Evolutionary conservation across 768 basidiomycete genomes (phyloP).

Genomic region (Thelephora ganbajun): DNA sequence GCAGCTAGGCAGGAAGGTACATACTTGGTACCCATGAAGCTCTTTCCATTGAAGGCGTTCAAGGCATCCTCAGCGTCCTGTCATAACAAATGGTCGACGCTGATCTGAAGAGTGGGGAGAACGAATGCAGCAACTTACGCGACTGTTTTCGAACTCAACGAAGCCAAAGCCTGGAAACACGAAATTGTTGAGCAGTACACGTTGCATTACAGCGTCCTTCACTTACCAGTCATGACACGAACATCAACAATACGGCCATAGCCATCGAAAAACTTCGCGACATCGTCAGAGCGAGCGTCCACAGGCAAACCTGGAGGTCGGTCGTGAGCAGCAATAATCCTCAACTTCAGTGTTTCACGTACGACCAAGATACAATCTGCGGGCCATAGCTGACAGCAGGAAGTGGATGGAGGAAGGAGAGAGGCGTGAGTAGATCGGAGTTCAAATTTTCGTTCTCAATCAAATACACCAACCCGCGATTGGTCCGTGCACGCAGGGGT

Average conservation of each 20-base stretch:
- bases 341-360: conserved; percentile 14
- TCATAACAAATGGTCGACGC: conserved; percentile 7
- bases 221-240: conserved; percentile 85
- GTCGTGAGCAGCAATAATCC: conserved; percentile 1
- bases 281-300: conserved; percentile 73
- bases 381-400: conserved; percentile 37
- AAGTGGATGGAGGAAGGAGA: conserved; percentile 17
- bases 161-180: conserved; percentile 72
- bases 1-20: conserved; percentile 8
- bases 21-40: conserved; percentile 81
- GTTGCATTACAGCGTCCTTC: background rate
- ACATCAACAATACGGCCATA: conserved; percentile 84
- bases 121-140: conserved; percentile 27
- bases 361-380: conserved; percentile 83
- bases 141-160: conserved; percentile 84
- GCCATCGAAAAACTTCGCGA: conserved; percentile 80
- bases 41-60: conserved; percentile 73
- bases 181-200: background rate
- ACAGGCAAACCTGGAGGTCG: conserved; percentile 52
- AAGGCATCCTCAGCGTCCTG: conserved; percentile 95
- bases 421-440: conserved; percentile 4
- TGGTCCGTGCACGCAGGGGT: no score
- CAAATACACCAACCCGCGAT: background rate
- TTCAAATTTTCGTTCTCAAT: background rate
- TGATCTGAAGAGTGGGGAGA: background rate